phyloP scores from a whole-genome alignment of 2,329 filamentous ascomycete species.

The Tolypocladium cylindrosporum region DNA sequence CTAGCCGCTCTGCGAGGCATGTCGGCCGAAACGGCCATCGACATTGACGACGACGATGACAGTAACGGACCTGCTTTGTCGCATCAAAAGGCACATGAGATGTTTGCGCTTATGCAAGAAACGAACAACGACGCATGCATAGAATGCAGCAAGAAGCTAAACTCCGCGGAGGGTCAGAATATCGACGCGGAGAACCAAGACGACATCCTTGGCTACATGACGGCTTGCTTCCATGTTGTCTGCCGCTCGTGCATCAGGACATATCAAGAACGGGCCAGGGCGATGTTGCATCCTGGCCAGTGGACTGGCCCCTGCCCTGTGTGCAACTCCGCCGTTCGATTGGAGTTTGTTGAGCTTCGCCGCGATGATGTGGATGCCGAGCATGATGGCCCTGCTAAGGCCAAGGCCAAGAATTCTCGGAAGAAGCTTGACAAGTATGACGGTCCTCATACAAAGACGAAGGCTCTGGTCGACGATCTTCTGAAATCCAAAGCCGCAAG shows the following conservation, averaged over 20 bases:
- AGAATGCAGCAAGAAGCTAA: slow-evolving; percentile 57
- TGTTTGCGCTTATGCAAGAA: slow-evolving; percentile 75
- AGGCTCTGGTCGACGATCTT: slow-evolving; percentile 68
- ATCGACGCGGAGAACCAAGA: slow-evolving; percentile 50
- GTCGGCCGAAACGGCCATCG: slow-evolving; percentile 77
- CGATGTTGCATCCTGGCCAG: slow-evolving; percentile 24
- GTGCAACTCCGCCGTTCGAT: slow-evolving; percentile 55
- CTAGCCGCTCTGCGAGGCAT: slow-evolving; percentile 70
- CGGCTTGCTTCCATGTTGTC: slow-evolving; percentile 77
- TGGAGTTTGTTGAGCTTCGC: slow-evolving; percentile 59
- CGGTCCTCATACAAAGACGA: slow-evolving; percentile 88
- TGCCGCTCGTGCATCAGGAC: slow-evolving; percentile 62
- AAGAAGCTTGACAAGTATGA: slow-evolving; percentile 62
- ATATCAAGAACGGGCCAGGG: slow-evolving; percentile 44
- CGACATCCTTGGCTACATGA: slow-evolving; percentile 66
- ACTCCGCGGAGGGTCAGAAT: slow-evolving; percentile 42
- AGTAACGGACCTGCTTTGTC: slow-evolving; percentile 47
- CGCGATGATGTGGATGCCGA: slow-evolving; percentile 48
- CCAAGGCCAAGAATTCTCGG: slow-evolving; percentile 22
- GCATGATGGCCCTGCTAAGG: slow-evolving; percentile 39
- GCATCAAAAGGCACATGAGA: slow-evolving; percentile 70
- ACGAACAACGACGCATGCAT: slow-evolving; percentile 68
- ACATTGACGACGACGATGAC: slow-evolving; percentile 71
- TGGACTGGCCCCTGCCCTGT: slow-evolving; percentile 50
- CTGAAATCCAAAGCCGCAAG: slow-evolving; percentile 54